Evolutionary conservation across 192 early-diverging fungal genomes (phyloP), one percentile per base, ranked within the genome.

Genomic region (Dissophora ornata): DNA sequence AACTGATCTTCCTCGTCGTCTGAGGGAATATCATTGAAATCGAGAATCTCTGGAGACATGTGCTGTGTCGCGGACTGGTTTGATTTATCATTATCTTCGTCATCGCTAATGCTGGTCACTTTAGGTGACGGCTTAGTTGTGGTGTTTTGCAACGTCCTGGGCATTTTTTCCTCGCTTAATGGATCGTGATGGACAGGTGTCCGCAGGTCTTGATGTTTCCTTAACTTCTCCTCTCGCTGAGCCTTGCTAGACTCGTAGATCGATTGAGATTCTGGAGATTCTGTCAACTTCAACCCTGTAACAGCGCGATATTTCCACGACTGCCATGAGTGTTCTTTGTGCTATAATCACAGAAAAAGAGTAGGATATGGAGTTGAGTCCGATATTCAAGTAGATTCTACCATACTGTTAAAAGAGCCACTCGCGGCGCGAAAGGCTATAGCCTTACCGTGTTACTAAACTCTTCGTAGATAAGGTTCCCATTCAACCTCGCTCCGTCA

Each of bases 301-400:
- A 56, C 32, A 15, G 69, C 69, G 1, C 69, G 49, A 7, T 71
- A 45, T 58, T 54, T 42, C 60, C 69, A 71, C 13, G 69, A 71
- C 11, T 71, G 69, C 15, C 42, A 45, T 9, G 59, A 24, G 25
- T 71, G 58, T 15, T 56, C 30, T 4, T 34, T 22, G 24, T 71
- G n/a, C 58, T 61, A 70, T 38, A 38, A n/a, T 19, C 22, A 41
- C 13, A 24, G 9, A 45, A n/a, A 45, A n/a, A n/a, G 18, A n/a
- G 4, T 5, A 45, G 6, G 44, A 12, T 5, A 45, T n/a, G 36
- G 36, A 10, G 4, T 45, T 45, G 10, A 45, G 44, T n/a, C 36
- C n/a, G n/a, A n/a, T n/a, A n/a, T n/a, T n/a, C n/a, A n/a, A 38
- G 6, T 13, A 38, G 36, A 9, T 38, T 38, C 36, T 38, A 9